Base-by-base conservation (phyloP, 257 asterid genomes). In the Prunella vulgaris region DNA sequence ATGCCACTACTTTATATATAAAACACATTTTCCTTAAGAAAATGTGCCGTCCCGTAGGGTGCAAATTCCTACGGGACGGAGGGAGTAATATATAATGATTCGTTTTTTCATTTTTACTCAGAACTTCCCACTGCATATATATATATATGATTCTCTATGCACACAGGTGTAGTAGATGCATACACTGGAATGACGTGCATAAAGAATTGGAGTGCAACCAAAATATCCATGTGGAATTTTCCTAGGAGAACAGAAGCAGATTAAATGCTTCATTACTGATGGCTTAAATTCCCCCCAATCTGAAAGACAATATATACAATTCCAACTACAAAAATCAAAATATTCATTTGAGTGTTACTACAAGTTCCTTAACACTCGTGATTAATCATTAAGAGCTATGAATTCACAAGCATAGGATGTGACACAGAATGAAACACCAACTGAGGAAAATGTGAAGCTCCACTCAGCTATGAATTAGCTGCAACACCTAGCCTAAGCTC, bases 211-310 rank as follows among this genome's bases (percentile, higher is more conserved):
- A 44, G 33, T 49, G 44, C 61, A 61, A 68, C 49, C 12, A 74
- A 38, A 30, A 2, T 4, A 60, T 68, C 37, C 35, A 60, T 74
- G 69, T 33, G 40, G 35, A 27, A 22, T 22, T 24, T 20, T 60
- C 59, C 21, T 56, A 66, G 57, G 74, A 60, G 65, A 65, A 58
- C 38, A 67, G 20, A 49, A 68, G 53, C 35, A 32, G 18, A 22
- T 25, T n/a, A 60, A 18, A 57, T 59, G 56, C 51, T 56, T 10
- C 15, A 58, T 5, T 67, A 15, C 30, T 62, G 61, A 22, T 56
- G 18, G 12, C 18, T 12, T 35, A 13, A 10, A 25, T 24, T n/a
- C 35, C 62, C 62, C 35, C 25, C 13, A 14, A 25, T 56, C 15
- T 56, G 32, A 53, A 53, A 56, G 20, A 22, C 49, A 3, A 10